These are phyloP conservation scores for Erythrobasidium yunnanense DNA, from an alignment of 768 basidiomycete species.

Conservation along the genomic window DNA sequence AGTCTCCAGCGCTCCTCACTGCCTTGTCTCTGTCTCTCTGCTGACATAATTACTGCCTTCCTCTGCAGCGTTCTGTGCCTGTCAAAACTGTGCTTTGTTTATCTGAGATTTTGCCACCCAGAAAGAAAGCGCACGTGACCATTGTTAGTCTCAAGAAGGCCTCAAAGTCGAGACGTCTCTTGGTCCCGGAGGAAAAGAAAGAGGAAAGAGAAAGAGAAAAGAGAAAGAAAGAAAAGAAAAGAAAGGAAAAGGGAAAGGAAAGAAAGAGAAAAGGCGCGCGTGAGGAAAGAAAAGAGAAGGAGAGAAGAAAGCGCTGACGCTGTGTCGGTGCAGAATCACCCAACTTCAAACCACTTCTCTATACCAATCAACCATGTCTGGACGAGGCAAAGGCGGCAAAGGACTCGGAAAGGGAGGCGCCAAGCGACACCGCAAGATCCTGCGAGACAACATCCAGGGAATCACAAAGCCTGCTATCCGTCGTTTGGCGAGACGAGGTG, in stretches of 20 bases:
- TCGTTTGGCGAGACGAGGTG: conserved; percentile 50
- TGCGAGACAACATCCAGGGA: conserved; percentile 46
- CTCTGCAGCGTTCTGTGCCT: neutral
- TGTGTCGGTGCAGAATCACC: neutral
- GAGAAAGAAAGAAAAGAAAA: neutral
- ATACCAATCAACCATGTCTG: conserved; percentile 59
- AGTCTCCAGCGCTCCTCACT: no score
- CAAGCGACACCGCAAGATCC: conserved; percentile 46
- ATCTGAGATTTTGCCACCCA: no score
- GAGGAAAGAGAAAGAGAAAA: neutral
- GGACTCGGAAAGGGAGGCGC: conserved; percentile 46
- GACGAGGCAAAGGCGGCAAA: conserved; percentile 71
- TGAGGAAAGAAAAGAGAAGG: neutral
- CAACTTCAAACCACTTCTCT: neutral
- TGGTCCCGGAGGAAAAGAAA: neutral
- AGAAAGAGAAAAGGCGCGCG: neutral
- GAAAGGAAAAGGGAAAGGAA: neutral
- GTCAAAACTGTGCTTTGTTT: neutral
- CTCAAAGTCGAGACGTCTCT: neutral
- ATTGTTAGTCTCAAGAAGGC: neutral
- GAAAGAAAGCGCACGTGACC: neutral
- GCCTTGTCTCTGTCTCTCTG: neutral
- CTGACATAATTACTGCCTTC: neutral
- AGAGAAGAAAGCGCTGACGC: neutral
- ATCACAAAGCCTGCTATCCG: conserved; percentile 51